Percentiles rank a stretch among this genome's conserved stretches.
Evolutionary conservation across 2,329 filamentous ascomycete species (phyloP).

Genomic region (Furcasterigmium furcatum): DNA sequence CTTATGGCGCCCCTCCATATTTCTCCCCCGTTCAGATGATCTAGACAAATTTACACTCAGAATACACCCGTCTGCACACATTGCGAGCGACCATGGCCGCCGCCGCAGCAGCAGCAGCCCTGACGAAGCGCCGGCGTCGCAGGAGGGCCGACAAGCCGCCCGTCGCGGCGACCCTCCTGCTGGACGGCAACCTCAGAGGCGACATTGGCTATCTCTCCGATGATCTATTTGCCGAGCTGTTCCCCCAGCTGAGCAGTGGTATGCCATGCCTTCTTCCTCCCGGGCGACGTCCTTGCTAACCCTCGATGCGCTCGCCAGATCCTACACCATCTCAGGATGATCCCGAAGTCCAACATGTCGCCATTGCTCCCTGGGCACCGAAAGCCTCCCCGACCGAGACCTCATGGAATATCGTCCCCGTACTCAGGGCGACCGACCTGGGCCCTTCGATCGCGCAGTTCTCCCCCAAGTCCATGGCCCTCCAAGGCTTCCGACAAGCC

Average conservation of each 20-base stretch:
- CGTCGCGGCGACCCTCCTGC: conserved; percentile 73
- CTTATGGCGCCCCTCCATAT: no score
- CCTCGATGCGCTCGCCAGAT: background rate
- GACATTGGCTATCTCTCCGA: conserved; percentile 84
- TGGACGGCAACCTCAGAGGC: conserved; percentile 76
- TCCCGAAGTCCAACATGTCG: conserved; percentile 54
- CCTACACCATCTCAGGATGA: background rate
- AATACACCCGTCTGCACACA: no score
- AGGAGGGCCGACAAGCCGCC: conserved; percentile 68
- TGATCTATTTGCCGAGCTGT: conserved; percentile 79
- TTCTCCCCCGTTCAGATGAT: no score
- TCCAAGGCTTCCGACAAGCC: conserved; percentile 75
- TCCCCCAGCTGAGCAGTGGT: conserved; percentile 57
- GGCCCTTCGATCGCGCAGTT: conserved; percentile 78
- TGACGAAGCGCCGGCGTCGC: conserved; percentile 39
- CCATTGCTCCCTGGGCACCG: conserved; percentile 72
- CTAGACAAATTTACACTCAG: no score
- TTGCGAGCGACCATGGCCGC: no score
- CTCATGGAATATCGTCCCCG: conserved; percentile 82
- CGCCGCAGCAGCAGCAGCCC: conserved; percentile 19
- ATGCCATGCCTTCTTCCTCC: conserved; percentile 22
- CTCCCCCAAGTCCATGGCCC: conserved; percentile 65
- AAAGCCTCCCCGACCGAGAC: conserved; percentile 54
- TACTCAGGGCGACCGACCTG: conserved; percentile 61
- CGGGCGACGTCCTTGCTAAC: background rate